Percentiles rank a stretch among this genome's conserved stretches.
These are phyloP conservation scores for Zizania palustris DNA, from an alignment of 202 grass and related monocot species.

Conservation along the genomic window DNA sequence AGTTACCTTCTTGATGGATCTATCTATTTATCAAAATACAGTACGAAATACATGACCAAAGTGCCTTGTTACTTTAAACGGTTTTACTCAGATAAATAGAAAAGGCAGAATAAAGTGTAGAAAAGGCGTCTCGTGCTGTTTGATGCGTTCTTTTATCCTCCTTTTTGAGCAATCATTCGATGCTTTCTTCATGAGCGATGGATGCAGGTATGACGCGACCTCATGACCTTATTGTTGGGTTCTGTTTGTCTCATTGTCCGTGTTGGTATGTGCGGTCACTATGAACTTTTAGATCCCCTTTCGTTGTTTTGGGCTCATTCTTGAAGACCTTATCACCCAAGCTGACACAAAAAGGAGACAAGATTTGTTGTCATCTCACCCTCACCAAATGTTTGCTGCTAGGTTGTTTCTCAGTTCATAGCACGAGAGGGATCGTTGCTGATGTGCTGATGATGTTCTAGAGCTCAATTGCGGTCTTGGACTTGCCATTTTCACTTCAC, in stretches of 20 bases:
- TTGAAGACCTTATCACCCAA: conserved; percentile 24
- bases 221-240: conserved; percentile 37
- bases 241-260: conserved; percentile 24
- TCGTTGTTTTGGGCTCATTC: background rate
- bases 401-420: conserved; percentile 14
- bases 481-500: conserved; percentile 4
- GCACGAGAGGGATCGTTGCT: background rate
- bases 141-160: no score
- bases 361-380: conserved; percentile 30
- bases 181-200: conserved; percentile 17
- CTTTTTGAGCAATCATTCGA: background rate
- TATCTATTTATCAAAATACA: background rate
- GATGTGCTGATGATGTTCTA: conserved; percentile 9
- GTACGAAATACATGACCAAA: background rate
- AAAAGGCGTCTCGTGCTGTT: background rate
- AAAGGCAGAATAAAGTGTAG: conserved; percentile 1
- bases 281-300: background rate
- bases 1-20: background rate
- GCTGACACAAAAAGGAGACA: conserved; percentile 18
- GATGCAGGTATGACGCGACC: conserved; percentile 20
- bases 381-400: conserved; percentile 6
- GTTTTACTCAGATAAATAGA: conserved; percentile 20
- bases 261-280: conserved; percentile 19
- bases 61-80: background rate
- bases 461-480: conserved; percentile 1